Evolutionary conservation across 305 asterid genomes (phyloP), one percentile per base, ranked within the genome.

Genomic region (Fraxinus dipetala): DNA sequence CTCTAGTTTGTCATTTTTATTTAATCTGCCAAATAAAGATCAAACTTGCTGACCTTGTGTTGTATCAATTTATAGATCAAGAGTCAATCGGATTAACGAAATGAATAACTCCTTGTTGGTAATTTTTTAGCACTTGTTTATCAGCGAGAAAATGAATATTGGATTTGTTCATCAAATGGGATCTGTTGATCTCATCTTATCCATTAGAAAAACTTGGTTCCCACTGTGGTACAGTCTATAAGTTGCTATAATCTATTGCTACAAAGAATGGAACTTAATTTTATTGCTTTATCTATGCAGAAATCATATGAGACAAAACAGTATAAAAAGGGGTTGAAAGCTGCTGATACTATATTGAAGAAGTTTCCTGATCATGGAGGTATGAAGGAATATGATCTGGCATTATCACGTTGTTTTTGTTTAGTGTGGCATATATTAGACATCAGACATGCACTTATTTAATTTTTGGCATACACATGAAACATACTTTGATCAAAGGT

Each of bases 311-410:
- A 96, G 87, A 91, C 98, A 20, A 96, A 96, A 83, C 99, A 96
- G 88, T 96, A 96, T 86, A 96, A 96, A 77, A 96, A 96, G 90
- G 99, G 99, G 54, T 73, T 96, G 88, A 96, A 93, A 92, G 98
- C 98, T 79, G 98, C 99, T 34, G 99, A 96, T 89, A 82, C 97
- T 51, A 93, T 96, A 85, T 88, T 96, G 81, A 96, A 94, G 93
- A 96, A 96, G 92, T 96, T 93, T 83, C 99, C 99, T 70, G 90
- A 94, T 86, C 99, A 96, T 91, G 99, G 99, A 96, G 99, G 99
- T 96, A 89, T 85, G 92, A 73, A 72, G 43, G 69, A 83, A 45
- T 77, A 81, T 81, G 76, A 79, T 70, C 65, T 31, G 74, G 56
- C 77, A 35, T 31, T 56, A 8, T 79, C n/a, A 6, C 72, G 76